Percentiles rank a stretch among this genome's conserved stretches.
Conservation (phyloP, 106 monocot species). For the Allium cepa region DNA sequence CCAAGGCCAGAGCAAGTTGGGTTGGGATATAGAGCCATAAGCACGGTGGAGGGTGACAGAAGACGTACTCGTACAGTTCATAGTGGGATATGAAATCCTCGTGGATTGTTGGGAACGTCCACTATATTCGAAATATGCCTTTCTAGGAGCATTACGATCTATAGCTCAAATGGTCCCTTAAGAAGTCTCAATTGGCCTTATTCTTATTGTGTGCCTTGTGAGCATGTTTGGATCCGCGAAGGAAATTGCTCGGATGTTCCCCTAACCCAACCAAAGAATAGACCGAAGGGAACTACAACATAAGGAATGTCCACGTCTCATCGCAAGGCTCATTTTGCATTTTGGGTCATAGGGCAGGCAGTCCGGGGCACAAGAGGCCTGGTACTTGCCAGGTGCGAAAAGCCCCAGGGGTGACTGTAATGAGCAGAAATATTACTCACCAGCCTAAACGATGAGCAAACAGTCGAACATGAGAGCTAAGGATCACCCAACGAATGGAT, state of each 20-base stretch:
- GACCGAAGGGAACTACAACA: neutral
- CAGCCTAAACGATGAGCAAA: no score
- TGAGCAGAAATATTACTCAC: no score
- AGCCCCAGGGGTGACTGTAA: no score
- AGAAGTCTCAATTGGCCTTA: no score
- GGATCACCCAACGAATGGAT: no score
- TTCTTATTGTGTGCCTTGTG: no score
- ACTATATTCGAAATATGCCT: slow-evolving; percentile 3
- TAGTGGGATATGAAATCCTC: neutral
- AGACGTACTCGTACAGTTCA: neutral
- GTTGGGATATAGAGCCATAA: slow-evolving; percentile 1
- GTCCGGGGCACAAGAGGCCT: no score
- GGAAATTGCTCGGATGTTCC: neutral
- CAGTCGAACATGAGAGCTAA: no score
- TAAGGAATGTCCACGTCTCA: no score
- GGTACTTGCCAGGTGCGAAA: no score
- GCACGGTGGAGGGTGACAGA: slow-evolving; percentile 3
- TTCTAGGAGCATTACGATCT: neutral
- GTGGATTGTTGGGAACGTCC: slow-evolving; percentile 4
- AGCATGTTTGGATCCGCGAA: neutral
- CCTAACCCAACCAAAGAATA: neutral
- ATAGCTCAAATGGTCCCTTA: neutral
- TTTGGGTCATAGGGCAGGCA: no score
- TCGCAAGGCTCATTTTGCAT: no score
- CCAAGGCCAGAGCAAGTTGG: neutral